These are phyloP conservation scores for Penicillium cataractarum DNA, from an alignment of 495 filamentous ascomycete species.

Conservation along the genomic window DNA sequence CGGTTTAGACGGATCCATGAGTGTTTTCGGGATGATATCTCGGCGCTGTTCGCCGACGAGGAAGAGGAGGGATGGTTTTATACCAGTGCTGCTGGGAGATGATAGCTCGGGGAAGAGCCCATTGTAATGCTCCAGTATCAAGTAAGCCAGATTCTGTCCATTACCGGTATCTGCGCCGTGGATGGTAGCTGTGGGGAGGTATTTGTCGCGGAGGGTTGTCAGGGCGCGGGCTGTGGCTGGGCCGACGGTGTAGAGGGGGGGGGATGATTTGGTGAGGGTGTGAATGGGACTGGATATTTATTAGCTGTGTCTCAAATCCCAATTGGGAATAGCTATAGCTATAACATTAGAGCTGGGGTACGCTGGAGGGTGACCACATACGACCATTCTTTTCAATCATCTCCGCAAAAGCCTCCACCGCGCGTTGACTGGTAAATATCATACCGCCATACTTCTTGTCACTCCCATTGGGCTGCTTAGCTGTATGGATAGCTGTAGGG, in stretches of 20 bases:
- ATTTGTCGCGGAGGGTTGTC: constrained; percentile 52
- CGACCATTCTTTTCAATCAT: constrained; percentile 57
- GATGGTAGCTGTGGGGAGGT: constrained; percentile 55
- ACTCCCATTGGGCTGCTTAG: constrained; percentile 8
- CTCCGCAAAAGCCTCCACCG: constrained; percentile 80
- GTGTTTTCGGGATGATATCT: constrained; percentile 82
- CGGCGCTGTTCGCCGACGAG: constrained; percentile 83
- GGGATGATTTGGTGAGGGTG: constrained; percentile 35
- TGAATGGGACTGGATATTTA: constrained; percentile 9
- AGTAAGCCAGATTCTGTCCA: constrained; percentile 73
- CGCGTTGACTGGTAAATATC: constrained; percentile 92
- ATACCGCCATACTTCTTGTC: constrained; percentile 70
- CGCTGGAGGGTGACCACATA: constrained; percentile 21
- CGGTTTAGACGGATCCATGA: constrained; percentile 58
- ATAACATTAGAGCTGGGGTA: not conserved
- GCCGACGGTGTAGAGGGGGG: constrained; percentile 84
- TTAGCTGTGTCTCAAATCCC: no score
- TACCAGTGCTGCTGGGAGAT: no score
- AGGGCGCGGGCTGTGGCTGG: constrained; percentile 84
- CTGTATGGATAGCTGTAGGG: not conserved
- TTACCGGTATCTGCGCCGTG: constrained; percentile 80
- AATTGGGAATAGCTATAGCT: no score
- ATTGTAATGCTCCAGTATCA: constrained; percentile 77
- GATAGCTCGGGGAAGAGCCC: no score
- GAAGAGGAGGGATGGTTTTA: constrained; percentile 75